Percentiles rank a stretch among this genome's conserved stretches.
phyloP scores from a whole-genome alignment of 192 early-diverging fungal species.

The Phycomyces blakesleeanus region DNA sequence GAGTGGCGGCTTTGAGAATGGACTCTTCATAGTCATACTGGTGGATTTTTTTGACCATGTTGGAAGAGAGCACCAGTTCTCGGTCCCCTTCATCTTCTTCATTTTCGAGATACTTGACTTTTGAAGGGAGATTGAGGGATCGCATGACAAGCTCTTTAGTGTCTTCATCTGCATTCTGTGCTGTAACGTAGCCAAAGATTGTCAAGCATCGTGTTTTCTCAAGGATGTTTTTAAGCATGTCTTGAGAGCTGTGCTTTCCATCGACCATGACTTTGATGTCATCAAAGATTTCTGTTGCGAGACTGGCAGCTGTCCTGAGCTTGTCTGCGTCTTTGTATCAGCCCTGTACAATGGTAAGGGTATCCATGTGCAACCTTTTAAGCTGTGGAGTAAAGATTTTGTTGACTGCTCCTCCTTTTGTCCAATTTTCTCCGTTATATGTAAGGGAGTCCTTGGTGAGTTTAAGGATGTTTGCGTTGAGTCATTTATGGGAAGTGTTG shows the following conservation, averaged over 20 bases:
- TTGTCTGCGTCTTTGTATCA: not conserved
- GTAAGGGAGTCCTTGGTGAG: not conserved
- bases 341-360: not conserved
- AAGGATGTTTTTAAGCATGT: not conserved
- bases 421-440: not conserved
- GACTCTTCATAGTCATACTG: not conserved
- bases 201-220: not conserved
- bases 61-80: not conserved
- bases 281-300: not conserved
- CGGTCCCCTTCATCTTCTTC: not conserved
- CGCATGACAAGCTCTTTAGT: not conserved
- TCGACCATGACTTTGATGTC: not conserved
- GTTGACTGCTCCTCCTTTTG: not conserved
- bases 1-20: not conserved
- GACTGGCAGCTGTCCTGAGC: not conserved
- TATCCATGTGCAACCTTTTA: not conserved
- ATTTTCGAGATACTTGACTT: not conserved
- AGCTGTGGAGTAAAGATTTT: not conserved
- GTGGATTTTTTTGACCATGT: not conserved
- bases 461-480: not conserved
- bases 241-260: not conserved
- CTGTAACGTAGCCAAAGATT: not conserved
- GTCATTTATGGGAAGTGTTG: not conserved
- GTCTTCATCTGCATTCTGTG: not conserved
- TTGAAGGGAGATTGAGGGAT: not conserved